These are phyloP conservation scores for Alternaria rosae DNA, from an alignment of 2,329 filamentous ascomycete genomes.

Conservation along the genomic window DNA sequence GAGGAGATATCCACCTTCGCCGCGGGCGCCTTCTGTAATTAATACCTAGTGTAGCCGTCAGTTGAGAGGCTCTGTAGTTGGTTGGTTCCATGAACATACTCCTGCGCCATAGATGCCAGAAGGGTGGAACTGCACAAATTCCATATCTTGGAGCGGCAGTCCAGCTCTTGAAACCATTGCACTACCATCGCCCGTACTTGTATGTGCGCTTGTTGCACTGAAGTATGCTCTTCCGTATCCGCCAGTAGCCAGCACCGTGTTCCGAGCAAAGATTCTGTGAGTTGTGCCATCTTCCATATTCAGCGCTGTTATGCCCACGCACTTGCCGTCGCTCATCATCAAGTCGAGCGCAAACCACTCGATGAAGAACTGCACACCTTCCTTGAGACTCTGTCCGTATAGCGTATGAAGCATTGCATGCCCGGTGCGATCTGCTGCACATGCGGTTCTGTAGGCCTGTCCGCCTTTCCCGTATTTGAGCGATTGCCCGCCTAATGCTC, in stretches of 20 bases:
- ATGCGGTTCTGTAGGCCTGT: conserved; percentile 58
- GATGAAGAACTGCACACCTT: conserved; percentile 59
- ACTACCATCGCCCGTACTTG: conserved; percentile 59
- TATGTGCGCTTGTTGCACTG: conserved; percentile 59
- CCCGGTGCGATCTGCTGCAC: conserved; percentile 57
- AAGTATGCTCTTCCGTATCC: conserved; percentile 61
- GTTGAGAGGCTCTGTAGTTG: not conserved
- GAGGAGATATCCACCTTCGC: conserved; percentile 60
- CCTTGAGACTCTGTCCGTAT: conserved; percentile 58
- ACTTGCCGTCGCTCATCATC: conserved; percentile 58
- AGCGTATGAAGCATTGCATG: conserved; percentile 61
- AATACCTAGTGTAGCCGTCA: conserved; percentile 36
- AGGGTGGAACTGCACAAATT: conserved; percentile 62
- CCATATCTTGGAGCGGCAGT: conserved; percentile 59
- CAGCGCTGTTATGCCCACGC: conserved; percentile 56
- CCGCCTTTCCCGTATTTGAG: conserved; percentile 58
- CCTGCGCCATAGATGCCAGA: conserved; percentile 61
- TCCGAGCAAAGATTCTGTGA: conserved; percentile 58
- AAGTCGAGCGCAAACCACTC: conserved; percentile 60
- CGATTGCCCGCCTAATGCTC: conserved; percentile 58
- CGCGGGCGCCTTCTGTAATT: conserved; percentile 60
- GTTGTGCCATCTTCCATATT: conserved; percentile 60
- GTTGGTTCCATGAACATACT: conserved; percentile 28
- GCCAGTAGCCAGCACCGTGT: conserved; percentile 59
- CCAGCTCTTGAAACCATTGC: conserved; percentile 60